Conservation (phyloP, 306 rosid species). For the Glycine latifolia region DNA sequence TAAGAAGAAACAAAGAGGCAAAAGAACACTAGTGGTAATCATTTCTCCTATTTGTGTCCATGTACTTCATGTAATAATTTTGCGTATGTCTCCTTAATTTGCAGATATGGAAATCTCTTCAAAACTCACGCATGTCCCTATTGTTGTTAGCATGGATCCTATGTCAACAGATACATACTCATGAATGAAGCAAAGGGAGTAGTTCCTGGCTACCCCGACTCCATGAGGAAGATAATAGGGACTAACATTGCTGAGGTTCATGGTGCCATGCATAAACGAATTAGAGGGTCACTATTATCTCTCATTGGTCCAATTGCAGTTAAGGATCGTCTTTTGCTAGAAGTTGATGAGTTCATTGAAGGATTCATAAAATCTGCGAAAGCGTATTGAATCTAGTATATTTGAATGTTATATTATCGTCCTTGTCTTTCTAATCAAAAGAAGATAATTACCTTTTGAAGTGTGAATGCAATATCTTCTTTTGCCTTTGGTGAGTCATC, state of each 20-base stretch:
- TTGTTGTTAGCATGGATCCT: conserved; percentile 72
- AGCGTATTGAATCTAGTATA: too few species aligned
- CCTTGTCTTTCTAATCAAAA: too few species aligned
- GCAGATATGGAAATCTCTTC: conserved; percentile 75
- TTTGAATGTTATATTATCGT: too few species aligned
- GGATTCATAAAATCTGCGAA: too few species aligned
- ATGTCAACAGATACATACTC: conserved; percentile 65
- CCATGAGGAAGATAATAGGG: conserved; percentile 81
- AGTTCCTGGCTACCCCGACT: conserved; percentile 83
- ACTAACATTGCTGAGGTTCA: conserved; percentile 80
- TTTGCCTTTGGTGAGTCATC: too few species aligned
- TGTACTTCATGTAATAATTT: not conserved
- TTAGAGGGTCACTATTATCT: conserved; percentile 69
- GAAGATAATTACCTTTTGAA: too few species aligned
- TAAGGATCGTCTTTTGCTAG: conserved; percentile 59
- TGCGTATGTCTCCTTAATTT: not conserved
- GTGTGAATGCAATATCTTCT: too few species aligned
- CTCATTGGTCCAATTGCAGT: conserved; percentile 61
- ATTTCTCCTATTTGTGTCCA: not conserved
- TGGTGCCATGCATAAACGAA: conserved; percentile 69
- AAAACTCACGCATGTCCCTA: conserved; percentile 75
- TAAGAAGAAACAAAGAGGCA: too few species aligned
- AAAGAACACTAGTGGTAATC: too few species aligned
- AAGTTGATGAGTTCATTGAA: conserved; percentile 64
- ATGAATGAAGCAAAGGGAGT: conserved; percentile 78